Conservation (phyloP, 163 green algal genomes). For the Smithsoniella earleae region DNA sequence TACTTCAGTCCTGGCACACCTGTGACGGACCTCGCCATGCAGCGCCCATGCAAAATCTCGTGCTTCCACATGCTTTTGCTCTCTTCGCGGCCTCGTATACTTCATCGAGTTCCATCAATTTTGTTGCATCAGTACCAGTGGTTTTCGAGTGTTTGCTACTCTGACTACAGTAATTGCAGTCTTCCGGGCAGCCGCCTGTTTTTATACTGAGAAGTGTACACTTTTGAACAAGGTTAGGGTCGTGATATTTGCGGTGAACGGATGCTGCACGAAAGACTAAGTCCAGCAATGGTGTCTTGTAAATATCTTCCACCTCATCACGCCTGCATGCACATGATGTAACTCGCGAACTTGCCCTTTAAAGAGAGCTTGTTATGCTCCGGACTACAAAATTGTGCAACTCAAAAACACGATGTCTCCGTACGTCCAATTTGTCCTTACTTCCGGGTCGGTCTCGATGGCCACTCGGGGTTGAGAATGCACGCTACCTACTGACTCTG, state of each 20-base stretch:
- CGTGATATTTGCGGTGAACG: conserved; percentile 85
- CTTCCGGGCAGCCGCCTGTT: conserved; percentile 97
- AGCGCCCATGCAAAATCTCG: conserved; percentile 99
- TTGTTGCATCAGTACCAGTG: conserved; percentile 83
- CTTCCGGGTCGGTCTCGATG: not conserved
- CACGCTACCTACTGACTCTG: too few relatives aligned
- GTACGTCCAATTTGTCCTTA: conserved; percentile 28
- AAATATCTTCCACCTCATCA: conserved; percentile 87
- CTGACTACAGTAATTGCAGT: conserved; percentile 96
- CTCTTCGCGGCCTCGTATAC: conserved; percentile 82
- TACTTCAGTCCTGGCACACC: too few relatives aligned
- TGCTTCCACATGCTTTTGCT: conserved; percentile 83
- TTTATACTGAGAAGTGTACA: conserved; percentile 98
- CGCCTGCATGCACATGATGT: conserved; percentile 55
- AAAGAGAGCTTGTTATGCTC: too few relatives aligned
- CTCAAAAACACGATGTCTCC: too few relatives aligned
- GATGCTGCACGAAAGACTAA: conserved; percentile 75
- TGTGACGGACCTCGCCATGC: conserved; percentile 89
- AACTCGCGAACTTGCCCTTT: too few relatives aligned
- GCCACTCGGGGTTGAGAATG: too few relatives aligned
- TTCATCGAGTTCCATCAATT: conserved; percentile 87
- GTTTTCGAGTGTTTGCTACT: conserved; percentile 67
- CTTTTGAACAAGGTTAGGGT: conserved; percentile 86
- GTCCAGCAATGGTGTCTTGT: conserved; percentile 83
- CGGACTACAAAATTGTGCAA: too few relatives aligned